Base-by-base conservation (phyloP, 192 early-diverging fungal genomes). In the Chytriomyces sp. region DNA sequence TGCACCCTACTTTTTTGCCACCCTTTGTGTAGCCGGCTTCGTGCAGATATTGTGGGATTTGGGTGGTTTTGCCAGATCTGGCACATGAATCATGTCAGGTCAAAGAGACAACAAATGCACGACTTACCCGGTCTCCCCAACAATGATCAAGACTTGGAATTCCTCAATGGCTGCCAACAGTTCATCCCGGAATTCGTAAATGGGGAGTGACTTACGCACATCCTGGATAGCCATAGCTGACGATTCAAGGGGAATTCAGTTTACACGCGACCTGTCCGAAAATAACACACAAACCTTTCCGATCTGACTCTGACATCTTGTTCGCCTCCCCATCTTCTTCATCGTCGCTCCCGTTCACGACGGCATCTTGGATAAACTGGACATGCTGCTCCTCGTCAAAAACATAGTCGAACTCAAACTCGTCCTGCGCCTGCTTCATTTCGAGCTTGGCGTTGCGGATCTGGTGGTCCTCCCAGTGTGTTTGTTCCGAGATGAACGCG, bases 81-180 rank as follows among this genome's bases (percentile, higher is more conserved):
- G n/a, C n/a, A n/a, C n/a, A n/a, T n/a, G n/a, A n/a, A n/a, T n/a
- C n/a, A n/a, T n/a, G n/a, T n/a, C n/a, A n/a, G n/a, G n/a, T n/a
- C n/a, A n/a, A n/a, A n/a, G n/a, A n/a, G n/a, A n/a, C n/a, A n/a
- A n/a, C n/a, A n/a, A n/a, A n/a, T n/a, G n/a, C n/a, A n/a, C n/a
- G n/a, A n/a, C 63, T 5, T 94, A 96, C 5, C 97, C 97, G 2
- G 97, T 99, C 82, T 98, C 94, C 39, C 96, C 97, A 12, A 96
- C 95, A 64, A 99, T 91, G 70, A 99, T 88, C n/a, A 99, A 64
- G 0, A 93, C 90, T 75, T 93, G 96, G 72, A 85, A 88, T 32
- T 93, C 80, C 30, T 94, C 88, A 34, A 99, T 87, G 5, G 95
- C 94, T 0, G 89, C 82, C 54, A 99, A 63, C 10, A 99, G 82